Percentiles rank a stretch among this genome's conserved stretches.
Conservation (phyloP, 345 rosid genomes). For the Excoecaria agallocha region DNA sequence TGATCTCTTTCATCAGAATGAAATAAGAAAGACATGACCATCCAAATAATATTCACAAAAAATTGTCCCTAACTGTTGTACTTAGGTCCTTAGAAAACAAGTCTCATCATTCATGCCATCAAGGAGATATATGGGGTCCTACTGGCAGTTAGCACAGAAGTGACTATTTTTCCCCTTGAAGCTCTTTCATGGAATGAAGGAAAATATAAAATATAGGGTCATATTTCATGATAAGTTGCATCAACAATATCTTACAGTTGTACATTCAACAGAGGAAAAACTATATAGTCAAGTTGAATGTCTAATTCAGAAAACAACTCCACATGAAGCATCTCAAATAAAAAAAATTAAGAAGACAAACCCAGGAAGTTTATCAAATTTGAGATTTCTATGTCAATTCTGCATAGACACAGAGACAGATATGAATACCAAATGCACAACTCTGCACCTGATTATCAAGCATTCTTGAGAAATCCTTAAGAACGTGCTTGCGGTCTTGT, state of each 20-base stretch:
- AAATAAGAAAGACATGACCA: neutral
- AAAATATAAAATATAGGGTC: neutral
- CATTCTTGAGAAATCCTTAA: slow-evolving; percentile 98
- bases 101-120: neutral
- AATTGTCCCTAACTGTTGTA: neutral
- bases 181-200: neutral
- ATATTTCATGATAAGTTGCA: neutral
- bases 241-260: neutral
- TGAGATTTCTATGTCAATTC: neutral
- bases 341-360: neutral
- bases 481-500: slow-evolving; percentile 79
- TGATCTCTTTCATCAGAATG: neutral
- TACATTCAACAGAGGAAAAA: neutral
- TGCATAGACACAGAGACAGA: neutral
- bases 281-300: neutral
- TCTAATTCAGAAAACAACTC: slow-evolving; percentile 3
- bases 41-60: neutral
- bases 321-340: neutral
- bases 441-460: slow-evolving; percentile 74
- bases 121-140: neutral
- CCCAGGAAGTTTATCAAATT: neutral
- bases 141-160: slow-evolving; percentile 3
- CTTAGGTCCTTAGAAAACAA: neutral
- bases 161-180: neutral
- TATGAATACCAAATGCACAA: neutral